phyloP scores from a whole-genome alignment of 495 filamentous ascomycete species.

The Xylaria acuta region DNA sequence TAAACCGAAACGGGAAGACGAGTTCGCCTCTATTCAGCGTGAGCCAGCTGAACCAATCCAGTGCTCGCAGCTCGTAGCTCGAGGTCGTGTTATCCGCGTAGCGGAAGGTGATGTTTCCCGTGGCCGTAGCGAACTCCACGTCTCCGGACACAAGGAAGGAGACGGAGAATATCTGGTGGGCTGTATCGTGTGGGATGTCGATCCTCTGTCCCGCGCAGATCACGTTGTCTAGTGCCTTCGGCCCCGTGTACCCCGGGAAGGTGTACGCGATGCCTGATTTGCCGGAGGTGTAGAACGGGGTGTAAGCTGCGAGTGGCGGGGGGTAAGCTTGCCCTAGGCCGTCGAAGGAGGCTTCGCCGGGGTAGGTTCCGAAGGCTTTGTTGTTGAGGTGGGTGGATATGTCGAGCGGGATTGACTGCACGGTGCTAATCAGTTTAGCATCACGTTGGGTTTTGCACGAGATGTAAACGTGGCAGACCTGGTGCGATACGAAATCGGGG shows the following conservation, averaged over 20 bases:
- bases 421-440: background rate
- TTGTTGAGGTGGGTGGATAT: slow-evolving; percentile 50
- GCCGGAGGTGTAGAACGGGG: slow-evolving; percentile 46
- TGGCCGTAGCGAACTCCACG: slow-evolving; percentile 50
- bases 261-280: slow-evolving; percentile 53
- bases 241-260: slow-evolving; percentile 54
- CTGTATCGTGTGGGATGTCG: slow-evolving; percentile 33
- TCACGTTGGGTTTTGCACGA: background rate
- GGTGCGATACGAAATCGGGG: background rate
- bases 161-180: slow-evolving; percentile 49
- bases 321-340: slow-evolving; percentile 52
- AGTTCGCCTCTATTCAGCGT: slow-evolving; percentile 58
- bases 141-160: slow-evolving; percentile 54
- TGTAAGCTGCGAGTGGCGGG: slow-evolving; percentile 40
- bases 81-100: slow-evolving; percentile 54
- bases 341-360: slow-evolving; percentile 53
- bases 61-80: slow-evolving; percentile 50
- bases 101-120: slow-evolving; percentile 53
- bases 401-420: slow-evolving; percentile 41
- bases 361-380: slow-evolving; percentile 50
- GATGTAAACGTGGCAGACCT: background rate
- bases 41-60: slow-evolving; percentile 56
- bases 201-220: slow-evolving; percentile 53
- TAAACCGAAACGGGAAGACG: slow-evolving; percentile 56
- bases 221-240: slow-evolving; percentile 50